A percentile compares a stretch with the other conserved stretches of the same genome.
Conservation (phyloP, 2,329 filamentous ascomycete genomes). For the Claviceps paspali region DNA sequence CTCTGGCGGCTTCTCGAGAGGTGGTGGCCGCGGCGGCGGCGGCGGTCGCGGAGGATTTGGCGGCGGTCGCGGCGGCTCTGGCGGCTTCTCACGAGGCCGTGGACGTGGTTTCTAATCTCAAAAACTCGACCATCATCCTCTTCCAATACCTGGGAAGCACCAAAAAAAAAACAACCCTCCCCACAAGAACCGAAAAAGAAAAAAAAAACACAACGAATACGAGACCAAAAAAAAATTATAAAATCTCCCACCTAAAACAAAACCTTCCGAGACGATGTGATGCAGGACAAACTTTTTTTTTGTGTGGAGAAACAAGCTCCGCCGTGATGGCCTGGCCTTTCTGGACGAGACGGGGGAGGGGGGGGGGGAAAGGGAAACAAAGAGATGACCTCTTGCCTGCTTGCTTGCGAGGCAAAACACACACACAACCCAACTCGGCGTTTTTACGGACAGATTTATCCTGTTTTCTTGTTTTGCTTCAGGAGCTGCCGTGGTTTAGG, state of each 20-base stretch:
- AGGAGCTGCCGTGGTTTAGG: conserved; percentile 1
- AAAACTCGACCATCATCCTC: too few species aligned
- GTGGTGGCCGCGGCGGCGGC: conserved; percentile 19
- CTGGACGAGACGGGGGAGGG: too few species aligned
- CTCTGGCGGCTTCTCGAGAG: conserved; percentile 18
- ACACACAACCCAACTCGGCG: conserved; percentile 6
- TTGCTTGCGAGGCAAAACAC: conserved; percentile 4
- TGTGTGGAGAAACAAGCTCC: neutral
- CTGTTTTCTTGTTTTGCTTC: too few species aligned
- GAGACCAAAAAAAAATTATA: neutral
- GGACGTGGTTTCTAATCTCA: conserved; percentile 19
- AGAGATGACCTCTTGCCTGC: neutral
- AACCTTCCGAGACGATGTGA: neutral
- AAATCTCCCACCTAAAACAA: too few species aligned
- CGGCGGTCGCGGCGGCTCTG: conserved; percentile 15
- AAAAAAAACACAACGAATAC: neutral
- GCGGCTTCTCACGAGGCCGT: conserved; percentile 27
- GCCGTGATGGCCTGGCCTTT: neutral
- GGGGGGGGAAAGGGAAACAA: neutral
- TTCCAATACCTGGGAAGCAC: too few species aligned
- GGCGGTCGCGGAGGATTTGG: conserved; percentile 1
- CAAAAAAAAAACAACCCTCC: too few species aligned
- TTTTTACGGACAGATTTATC: conserved; percentile 5
- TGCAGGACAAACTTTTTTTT: too few species aligned
- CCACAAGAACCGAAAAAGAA: conserved; percentile 8